These are phyloP conservation scores for Naganishia cerealis DNA, from an alignment of 1,284 basidiomycete genomes.

Conservation along the genomic window DNA sequence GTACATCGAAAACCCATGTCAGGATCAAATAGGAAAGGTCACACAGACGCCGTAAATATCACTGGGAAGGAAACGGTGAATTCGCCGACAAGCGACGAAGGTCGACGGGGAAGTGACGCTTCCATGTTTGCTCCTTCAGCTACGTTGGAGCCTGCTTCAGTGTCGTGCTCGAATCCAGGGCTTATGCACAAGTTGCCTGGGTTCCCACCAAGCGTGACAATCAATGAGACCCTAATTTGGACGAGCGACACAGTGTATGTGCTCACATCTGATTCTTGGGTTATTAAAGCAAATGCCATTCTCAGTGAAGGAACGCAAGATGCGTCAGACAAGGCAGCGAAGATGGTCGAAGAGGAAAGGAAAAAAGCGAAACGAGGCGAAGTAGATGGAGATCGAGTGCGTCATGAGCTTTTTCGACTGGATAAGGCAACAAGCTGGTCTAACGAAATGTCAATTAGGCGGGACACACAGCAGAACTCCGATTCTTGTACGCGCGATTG, in stretches of 20 bases:
- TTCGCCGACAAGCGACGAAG: slow-evolving; percentile 37
- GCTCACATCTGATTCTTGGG: slow-evolving; percentile 48
- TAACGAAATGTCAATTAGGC: slow-evolving; percentile 33
- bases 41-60: background rate
- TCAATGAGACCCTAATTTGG: slow-evolving; percentile 52
- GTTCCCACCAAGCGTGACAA: slow-evolving; percentile 28
- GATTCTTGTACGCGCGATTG: slow-evolving; percentile 52
- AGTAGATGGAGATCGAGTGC: slow-evolving; percentile 48
- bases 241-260: slow-evolving; percentile 51
- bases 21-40: background rate
- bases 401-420: background rate
- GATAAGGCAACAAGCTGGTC: background rate
- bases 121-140: slow-evolving; percentile 32
- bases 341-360: slow-evolving; percentile 50
- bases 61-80: background rate
- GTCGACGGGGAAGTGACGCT: slow-evolving; percentile 46
- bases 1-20: slow-evolving; percentile 38
- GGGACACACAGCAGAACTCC: slow-evolving; percentile 48
- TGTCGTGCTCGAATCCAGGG: slow-evolving; percentile 38
- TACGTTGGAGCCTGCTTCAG: background rate
- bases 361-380: slow-evolving; percentile 47
- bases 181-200: slow-evolving; percentile 3
- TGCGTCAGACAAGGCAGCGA: slow-evolving; percentile 44
- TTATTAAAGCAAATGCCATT: slow-evolving; percentile 49
- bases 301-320: slow-evolving; percentile 49